phyloP scores from a whole-genome alignment of 78 protist species.

The Cavenderia fasciculata region DNA sequence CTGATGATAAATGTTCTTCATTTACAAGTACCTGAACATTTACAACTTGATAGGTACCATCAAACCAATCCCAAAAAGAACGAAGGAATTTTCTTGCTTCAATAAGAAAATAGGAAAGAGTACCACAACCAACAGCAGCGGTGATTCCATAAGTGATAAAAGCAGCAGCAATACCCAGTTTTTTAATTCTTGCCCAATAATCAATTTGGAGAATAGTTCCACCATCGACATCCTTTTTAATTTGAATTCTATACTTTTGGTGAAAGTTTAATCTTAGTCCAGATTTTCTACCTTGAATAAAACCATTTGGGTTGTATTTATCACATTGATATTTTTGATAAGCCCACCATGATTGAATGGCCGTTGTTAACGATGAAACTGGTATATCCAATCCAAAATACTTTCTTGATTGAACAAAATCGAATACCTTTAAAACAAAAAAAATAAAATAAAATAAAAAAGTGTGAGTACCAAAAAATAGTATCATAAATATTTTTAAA shows the following conservation, averaged over 20 bases:
- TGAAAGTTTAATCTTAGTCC: conserved; percentile 72
- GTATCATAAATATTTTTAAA: too few species aligned
- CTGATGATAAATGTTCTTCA: conserved; percentile 17
- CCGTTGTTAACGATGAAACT: conserved; percentile 12
- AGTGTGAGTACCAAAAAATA: too few species aligned
- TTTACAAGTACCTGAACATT: conserved; percentile 53
- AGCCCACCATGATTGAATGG: conserved; percentile 62
- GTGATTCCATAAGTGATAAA: conserved; percentile 69
- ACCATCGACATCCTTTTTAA: conserved; percentile 67
- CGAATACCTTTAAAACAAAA: too few species aligned
- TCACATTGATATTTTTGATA: conserved; percentile 61
- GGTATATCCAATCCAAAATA: conserved; percentile 72
- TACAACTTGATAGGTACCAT: conserved; percentile 71
- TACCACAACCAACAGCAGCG: conserved; percentile 76
- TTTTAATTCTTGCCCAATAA: conserved; percentile 78
- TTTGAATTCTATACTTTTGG: conserved; percentile 57
- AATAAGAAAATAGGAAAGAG: conserved; percentile 26
- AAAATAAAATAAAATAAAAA: too few species aligned
- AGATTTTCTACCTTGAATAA: conserved; percentile 75
- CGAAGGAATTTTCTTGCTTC: conserved; percentile 43
- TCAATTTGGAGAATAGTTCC: conserved; percentile 60
- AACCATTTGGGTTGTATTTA: conserved; percentile 61
- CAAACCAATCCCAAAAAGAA: conserved; percentile 76
- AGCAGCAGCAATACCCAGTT: conserved; percentile 73
- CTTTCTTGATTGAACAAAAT: conserved; percentile 78